Evolutionary conservation across 2,329 filamentous ascomycete genomes (phyloP), one percentile per base, ranked within the genome.

Genomic region (Penicillium sp.): DNA sequence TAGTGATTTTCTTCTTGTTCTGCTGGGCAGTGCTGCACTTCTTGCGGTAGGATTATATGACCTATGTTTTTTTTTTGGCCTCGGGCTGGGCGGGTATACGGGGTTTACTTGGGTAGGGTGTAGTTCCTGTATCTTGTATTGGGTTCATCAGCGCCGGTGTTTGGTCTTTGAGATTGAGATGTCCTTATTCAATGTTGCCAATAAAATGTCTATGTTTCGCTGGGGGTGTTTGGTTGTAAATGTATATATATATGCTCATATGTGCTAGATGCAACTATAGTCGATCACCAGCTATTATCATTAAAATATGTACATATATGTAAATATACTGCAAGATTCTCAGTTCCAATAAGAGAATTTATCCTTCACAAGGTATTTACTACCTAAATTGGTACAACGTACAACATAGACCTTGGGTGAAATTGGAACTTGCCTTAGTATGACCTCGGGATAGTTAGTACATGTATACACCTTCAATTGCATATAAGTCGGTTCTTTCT

Each of bases 21-120:
- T 96, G 93, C 74, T 97, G 91, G 86, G 77, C 94, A 61, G 92
- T 96, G 54, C 72, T 99, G 70, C 89, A 92, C 75, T 97, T 85
- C 71, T 74, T 99, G 75, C 80, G 90, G 71, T 93, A 75, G 16
- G 38, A 10, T 14, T n/a, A 40, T 32, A 46, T 24, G 9, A n/a
- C 37, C 37, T 24, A 11, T 24, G 48, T 50, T 18, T 11, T 39
- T 3, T 10, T 40, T 4, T 40, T 50, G 24, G 4, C 26, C 9
- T 26, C 18, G 22, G n/a, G 8, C 24, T 14, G 3, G 22, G 14
- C 26, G 22, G 13, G n/a, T 29, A 16, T 49, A 16, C 14, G 43
- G 50, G 26, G 40, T 48, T 29, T 52, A 55, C 35, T 24, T 49
- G 32, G 43, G 32, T 48, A 35, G 18, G 35, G 18, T 44, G 43